Evolutionary conservation across 2,329 filamentous ascomycete species (phyloP), one percentile per base, ranked within the genome.

Genomic region (Fusarium sp.): DNA sequence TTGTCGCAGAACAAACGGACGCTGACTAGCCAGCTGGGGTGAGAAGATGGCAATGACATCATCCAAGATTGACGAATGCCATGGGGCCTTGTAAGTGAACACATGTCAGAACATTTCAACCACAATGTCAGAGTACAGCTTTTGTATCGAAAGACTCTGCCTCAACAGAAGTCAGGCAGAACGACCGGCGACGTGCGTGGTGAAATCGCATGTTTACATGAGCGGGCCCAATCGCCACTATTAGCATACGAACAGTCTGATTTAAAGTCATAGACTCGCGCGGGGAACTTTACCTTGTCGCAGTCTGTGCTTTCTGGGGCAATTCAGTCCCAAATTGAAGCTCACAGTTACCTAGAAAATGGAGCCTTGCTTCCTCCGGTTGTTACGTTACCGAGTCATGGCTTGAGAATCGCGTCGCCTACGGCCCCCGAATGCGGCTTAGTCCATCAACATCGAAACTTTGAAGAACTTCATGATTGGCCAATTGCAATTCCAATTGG

Each of bases 361-460:
- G 43, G 63, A 67, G 42, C 25, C 54, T 5, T 38, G 18, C 49
- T 52, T 35, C 11, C 42, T 11, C 42, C 28, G 44, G 33, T 28
- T 64, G 43, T 61, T 64, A 49, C 43, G 37, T 30, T 42, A 25
- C 64, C 56, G 65, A 68, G 65, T 68, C 64, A 68, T 68, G 64
- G 32, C 19, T 30, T 62, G 32, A 47, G 35, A 38, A 30, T 18
- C 15, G 11, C 5, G 65, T 69, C 65, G 65, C 64, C 56, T 68
- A 63, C 38, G 1, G 2, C 56, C 65, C 65, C 60, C 42, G 1
- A 10, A 68, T 30, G 1, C 2, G 64, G 65, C 13, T 6, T 68
- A 54, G 64, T 23, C 4, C 1, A 10, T 3, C 9, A 9, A 9
- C 43, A 13, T n/a, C n/a, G 15, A 37, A 43, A 46, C 50, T 57